Evolutionary conservation across 495 filamentous ascomycete species (phyloP).

Genomic region (Daldinia vernicosa): DNA sequence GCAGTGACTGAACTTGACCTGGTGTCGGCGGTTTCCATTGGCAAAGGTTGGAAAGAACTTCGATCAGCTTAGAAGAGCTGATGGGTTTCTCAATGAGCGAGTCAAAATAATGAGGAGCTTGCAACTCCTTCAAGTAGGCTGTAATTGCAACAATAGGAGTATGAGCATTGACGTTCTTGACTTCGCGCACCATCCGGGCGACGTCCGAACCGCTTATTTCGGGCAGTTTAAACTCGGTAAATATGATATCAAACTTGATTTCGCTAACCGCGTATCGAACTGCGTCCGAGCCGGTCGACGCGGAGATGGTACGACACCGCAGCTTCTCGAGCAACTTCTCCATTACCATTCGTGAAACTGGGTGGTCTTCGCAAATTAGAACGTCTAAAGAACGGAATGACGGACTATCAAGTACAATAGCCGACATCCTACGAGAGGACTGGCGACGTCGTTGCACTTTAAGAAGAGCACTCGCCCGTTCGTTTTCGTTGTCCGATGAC

Average conservation of each 20-base stretch:
- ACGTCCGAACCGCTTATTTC: constrained; percentile 94
- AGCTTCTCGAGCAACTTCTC: constrained; percentile 95
- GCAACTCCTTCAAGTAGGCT: constrained; percentile 94
- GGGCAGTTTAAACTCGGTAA: constrained; percentile 95
- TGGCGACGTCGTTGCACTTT: constrained; percentile 91
- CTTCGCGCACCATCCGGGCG: constrained; percentile 95
- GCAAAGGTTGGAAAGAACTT: constrained; percentile 84
- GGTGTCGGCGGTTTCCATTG: constrained; percentile 86
- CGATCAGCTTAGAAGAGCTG: constrained; percentile 84
- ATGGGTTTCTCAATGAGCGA: constrained; percentile 95
- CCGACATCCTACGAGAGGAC: constrained; percentile 89
- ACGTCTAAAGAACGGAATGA: constrained; percentile 91
- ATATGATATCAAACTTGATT: constrained; percentile 95
- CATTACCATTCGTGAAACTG: constrained; percentile 97
- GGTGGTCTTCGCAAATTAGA: constrained; percentile 96
- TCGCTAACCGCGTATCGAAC: constrained; percentile 91
- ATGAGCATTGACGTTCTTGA: constrained; percentile 90
- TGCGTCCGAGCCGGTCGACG: constrained; percentile 86
- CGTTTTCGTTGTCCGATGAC: constrained; percentile 95
- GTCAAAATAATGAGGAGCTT: constrained; percentile 93
- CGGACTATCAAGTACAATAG: constrained; percentile 83
- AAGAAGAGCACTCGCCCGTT: constrained; percentile 88
- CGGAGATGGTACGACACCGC: constrained; percentile 92
- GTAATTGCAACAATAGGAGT: constrained; percentile 98
- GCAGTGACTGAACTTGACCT: constrained; percentile 54